A percentile compares a stretch with the other conserved stretches of the same genome.
These are phyloP conservation scores for Roridomyces roridus DNA, from an alignment of 768 basidiomycete genomes.

Conservation along the genomic window DNA sequence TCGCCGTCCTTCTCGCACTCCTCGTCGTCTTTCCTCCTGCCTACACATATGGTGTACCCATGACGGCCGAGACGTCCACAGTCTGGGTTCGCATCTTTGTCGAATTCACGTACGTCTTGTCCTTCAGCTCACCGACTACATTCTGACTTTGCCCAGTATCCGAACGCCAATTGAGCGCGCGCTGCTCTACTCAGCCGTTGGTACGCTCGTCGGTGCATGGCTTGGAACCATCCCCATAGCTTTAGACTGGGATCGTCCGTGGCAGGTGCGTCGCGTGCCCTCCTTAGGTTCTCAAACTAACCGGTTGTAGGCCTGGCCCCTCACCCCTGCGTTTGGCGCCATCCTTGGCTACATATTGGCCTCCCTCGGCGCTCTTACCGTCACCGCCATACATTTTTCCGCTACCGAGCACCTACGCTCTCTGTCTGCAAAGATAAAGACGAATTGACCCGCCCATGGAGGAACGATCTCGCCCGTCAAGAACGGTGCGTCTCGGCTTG, in stretches of 20 bases:
- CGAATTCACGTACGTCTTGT: too few relatives aligned
- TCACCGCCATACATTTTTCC: conserved; percentile 45
- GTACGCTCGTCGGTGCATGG: conserved; percentile 81
- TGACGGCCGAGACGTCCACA: conserved; percentile 52
- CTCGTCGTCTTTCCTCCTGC: conserved; percentile 71
- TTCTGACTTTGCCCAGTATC: conserved; percentile 51
- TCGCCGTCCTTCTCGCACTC: conserved; percentile 74
- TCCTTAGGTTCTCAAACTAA: too few relatives aligned
- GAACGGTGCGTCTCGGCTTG: too few relatives aligned
- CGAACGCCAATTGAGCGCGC: conserved; percentile 75
- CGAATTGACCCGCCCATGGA: conserved; percentile 19
- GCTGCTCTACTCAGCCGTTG: conserved; percentile 79
- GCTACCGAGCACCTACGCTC: conserved; percentile 44
- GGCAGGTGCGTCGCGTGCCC: conserved; percentile 94
- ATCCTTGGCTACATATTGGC: conserved; percentile 71
- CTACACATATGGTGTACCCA: conserved; percentile 71
- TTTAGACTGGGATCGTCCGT: too few relatives aligned
- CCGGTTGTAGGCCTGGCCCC: conserved; percentile 86
- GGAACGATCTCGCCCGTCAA: too few relatives aligned
- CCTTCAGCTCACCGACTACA: too few relatives aligned
- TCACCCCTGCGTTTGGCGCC: conserved; percentile 78
- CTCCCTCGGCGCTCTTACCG: conserved; percentile 58
- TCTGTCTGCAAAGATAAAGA: conserved; percentile 29
- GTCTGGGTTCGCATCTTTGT: conserved; percentile 84
- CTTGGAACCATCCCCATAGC: conserved; percentile 82